Evolutionary conservation across 306 rosid species (phyloP).

Genomic region (Dalbergia cochinchinensis): DNA sequence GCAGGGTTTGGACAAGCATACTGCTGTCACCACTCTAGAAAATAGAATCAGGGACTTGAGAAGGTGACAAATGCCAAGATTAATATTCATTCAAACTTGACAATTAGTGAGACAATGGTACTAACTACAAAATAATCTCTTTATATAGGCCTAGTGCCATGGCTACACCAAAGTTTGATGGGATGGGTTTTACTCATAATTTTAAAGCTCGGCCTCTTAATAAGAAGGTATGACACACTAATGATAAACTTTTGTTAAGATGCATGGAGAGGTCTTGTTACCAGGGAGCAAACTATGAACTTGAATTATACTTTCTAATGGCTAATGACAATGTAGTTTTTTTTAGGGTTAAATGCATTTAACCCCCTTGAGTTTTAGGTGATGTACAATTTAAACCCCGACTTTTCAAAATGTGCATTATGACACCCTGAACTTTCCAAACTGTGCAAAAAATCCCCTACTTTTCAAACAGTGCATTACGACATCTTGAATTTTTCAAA

Average conservation of each 20-base stretch:
- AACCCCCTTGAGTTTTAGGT: too few species aligned
- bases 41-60: slow-evolving; percentile 58
- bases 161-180: slow-evolving; percentile 57
- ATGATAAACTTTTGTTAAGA: slow-evolving; percentile 6
- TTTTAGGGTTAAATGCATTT: too few species aligned
- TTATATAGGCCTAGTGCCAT: slow-evolving; percentile 64
- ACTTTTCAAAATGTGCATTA: too few species aligned
- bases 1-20: slow-evolving; percentile 65
- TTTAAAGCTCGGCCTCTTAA: slow-evolving; percentile 77
- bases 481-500: too few species aligned
- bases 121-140: slow-evolving; percentile 45
- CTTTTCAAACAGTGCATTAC: too few species aligned
- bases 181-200: slow-evolving; percentile 55
- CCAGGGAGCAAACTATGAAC: background rate
- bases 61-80: slow-evolving; percentile 61
- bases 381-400: too few species aligned
- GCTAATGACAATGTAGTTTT: slow-evolving; percentile 23
- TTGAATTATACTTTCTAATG: slow-evolving; percentile 5
- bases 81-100: slow-evolving; percentile 27
- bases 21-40: slow-evolving; percentile 47
- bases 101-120: slow-evolving; percentile 26
- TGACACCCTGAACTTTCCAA: too few species aligned
- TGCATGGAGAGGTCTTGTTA: background rate
- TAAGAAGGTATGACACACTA: slow-evolving; percentile 67
- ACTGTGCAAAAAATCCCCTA: too few species aligned